Conservation (phyloP, 192 early-diverging fungal genomes). For the Coemansia sp. region DNA sequence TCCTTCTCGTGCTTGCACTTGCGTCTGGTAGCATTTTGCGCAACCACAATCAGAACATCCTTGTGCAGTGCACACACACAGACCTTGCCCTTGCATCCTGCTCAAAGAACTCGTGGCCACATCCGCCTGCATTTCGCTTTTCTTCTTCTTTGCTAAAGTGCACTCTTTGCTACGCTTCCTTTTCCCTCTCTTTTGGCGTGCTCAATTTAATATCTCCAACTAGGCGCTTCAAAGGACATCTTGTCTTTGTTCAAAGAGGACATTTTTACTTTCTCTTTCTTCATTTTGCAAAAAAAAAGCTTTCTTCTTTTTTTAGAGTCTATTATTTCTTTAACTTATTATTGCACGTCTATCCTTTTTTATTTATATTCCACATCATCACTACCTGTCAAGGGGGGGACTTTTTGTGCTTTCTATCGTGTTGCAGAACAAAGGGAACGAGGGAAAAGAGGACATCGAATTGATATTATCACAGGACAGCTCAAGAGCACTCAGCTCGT, state of each 20-base stretch:
- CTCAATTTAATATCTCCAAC: constrained; percentile 1
- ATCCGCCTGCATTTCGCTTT: constrained; percentile 35
- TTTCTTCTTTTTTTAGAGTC: background rate
- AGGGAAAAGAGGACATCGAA: background rate
- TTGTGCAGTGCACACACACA: constrained; percentile 12
- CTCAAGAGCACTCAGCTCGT: background rate
- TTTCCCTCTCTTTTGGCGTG: constrained; percentile 5
- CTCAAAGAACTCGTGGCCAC: constrained; percentile 26
- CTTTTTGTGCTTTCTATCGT: background rate
- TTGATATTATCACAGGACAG: background rate
- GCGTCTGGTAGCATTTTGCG: background rate
- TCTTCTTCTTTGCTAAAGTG: constrained; percentile 11
- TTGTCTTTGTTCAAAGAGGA: constrained; percentile 3
- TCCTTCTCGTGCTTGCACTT: background rate
- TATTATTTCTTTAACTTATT: constrained; percentile 1
- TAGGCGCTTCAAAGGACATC: background rate
- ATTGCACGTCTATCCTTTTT: background rate
- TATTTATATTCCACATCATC: background rate
- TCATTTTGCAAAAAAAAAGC: background rate
- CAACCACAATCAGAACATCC: constrained; percentile 13
- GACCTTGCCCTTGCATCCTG: constrained; percentile 34
- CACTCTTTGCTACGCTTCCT: constrained; percentile 3
- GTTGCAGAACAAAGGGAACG: background rate
- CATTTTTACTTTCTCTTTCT: background rate
- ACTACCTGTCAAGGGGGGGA: background rate